phyloP scores from a whole-genome alignment of 345 rosid species.

The Ailanthus altissimus region DNA sequence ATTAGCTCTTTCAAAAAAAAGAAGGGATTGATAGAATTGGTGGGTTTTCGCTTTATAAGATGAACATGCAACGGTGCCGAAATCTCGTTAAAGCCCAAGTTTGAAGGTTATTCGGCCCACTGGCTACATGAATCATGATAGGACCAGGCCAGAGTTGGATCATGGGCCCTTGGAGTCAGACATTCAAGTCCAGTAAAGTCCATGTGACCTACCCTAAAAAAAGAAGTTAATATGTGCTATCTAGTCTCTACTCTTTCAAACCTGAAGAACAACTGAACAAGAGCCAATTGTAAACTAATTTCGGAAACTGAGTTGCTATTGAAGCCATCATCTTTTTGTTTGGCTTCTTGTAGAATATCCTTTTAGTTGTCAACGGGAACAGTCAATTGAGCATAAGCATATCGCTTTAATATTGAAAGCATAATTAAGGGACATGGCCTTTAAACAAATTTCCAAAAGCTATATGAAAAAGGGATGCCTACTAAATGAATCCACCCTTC shows the following conservation, averaged over 20 bases:
- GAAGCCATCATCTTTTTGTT: background rate
- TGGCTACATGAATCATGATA: background rate
- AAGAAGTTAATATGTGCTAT: too few species aligned
- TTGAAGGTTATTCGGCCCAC: background rate
- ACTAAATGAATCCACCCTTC: background rate
- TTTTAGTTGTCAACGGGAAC: background rate
- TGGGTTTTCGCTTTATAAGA: too few species aligned
- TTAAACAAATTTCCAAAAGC: constrained; percentile 6
- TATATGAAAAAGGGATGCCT: background rate
- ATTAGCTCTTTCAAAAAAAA: too few species aligned
- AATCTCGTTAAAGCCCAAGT: background rate
- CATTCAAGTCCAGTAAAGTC: background rate
- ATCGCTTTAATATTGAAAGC: background rate
- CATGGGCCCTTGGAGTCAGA: background rate
- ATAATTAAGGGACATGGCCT: background rate
- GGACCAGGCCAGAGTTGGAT: background rate
- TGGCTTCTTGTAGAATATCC: background rate
- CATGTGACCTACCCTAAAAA: too few species aligned
- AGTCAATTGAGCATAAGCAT: background rate
- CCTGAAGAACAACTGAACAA: too few species aligned
- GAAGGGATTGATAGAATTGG: too few species aligned
- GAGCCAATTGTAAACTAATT: too few species aligned
- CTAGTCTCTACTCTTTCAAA: too few species aligned
- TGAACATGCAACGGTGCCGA: too few species aligned
- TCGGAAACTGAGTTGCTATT: too few species aligned